Evolutionary conservation across 176 grass and related monocot genomes (phyloP), one percentile per base, ranked within the genome.

Genomic region (Puccinellia tenuiflora): DNA sequence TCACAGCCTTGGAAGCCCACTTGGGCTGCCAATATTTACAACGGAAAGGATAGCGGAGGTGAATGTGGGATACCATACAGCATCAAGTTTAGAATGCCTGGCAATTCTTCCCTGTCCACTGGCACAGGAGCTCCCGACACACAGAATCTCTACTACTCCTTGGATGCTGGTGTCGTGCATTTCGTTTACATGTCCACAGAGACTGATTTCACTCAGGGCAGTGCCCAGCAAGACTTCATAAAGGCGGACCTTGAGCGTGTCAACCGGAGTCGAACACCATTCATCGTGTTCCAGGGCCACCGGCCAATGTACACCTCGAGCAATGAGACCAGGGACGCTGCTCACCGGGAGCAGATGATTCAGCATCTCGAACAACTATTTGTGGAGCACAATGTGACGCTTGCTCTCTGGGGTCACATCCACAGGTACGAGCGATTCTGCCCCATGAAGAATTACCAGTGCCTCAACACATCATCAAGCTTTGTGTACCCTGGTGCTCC

Each of bases 51-150:
- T 11, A 84, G 96, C 13, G 96, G 96, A 4, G 93, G 93, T 4
- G 96, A 99, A 82, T 99, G 96, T 81, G 96, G 93, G 14, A 76
- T 99, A 78, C 96, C 96, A 12, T 99, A 96, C 68, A 99, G 96
- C 8, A 55, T 99, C 50, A 96, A 89, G 86, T 96, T 99, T 73
- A 90, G 85, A 86, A 99, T 99, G 96, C 96, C 96, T 28, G 93
- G 96, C 1, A 85, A 99, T 53, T 96, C 96, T 24, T 77, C 76
- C 47, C 56, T 94, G 11, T 83, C 93, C 20, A 99, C 93, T 37
- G 85, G 85, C 69, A 96, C 86, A 52, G 81, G 48, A 53, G 81
- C 89, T 33, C 96, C 96, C 22, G 80, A 92, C 78, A 99, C 93
- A 17, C 86, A 53, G 34, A 99, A 99, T 74, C 89, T 99, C 9